Evolutionary conservation across 2,329 filamentous ascomycete species (phyloP).

Genomic region (Paracamarosporium sp.): DNA sequence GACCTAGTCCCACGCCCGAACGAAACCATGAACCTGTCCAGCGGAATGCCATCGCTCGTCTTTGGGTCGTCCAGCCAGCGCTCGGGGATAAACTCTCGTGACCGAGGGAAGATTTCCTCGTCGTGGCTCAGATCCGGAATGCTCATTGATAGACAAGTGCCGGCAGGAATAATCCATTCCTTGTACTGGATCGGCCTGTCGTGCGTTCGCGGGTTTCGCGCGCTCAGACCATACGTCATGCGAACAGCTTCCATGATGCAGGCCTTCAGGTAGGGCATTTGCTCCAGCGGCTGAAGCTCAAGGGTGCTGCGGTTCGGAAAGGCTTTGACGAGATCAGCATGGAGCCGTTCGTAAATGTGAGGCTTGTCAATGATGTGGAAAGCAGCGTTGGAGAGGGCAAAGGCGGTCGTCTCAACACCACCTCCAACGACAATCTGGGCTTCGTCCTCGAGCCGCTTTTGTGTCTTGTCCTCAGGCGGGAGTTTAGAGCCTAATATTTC

Average conservation of each 20-base stretch:
- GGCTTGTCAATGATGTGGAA: conserved; percentile 44
- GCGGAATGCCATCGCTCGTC: conserved; percentile 35
- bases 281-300: conserved; percentile 31
- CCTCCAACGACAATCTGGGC: conserved; percentile 48
- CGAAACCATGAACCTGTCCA: conserved; percentile 50
- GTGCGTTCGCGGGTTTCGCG: conserved; percentile 45
- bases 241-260: conserved; percentile 41
- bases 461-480: conserved; percentile 44
- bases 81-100: conserved; percentile 46
- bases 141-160: conserved; percentile 48
- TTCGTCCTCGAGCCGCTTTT: conserved; percentile 46
- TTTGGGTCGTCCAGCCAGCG: conserved; percentile 47
- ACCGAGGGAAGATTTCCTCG: conserved; percentile 46
- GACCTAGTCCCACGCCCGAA: conserved; percentile 51
- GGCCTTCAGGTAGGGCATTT: conserved; percentile 34
- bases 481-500: conserved; percentile 39
- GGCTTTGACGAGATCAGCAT: conserved; percentile 35
- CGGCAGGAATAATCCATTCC: conserved; percentile 38
- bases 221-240: conserved; percentile 49
- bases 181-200: conserved; percentile 27
- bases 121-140: conserved; percentile 45
- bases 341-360: conserved; percentile 36
- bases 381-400: conserved; percentile 33
- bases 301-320: conserved; percentile 32
- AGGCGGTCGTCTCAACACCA: conserved; percentile 49